Evolutionary conservation across 2,329 filamentous ascomycete species (phyloP), one percentile per base, ranked within the genome.

Genomic region (Pseudogymnoascus sp.): DNA sequence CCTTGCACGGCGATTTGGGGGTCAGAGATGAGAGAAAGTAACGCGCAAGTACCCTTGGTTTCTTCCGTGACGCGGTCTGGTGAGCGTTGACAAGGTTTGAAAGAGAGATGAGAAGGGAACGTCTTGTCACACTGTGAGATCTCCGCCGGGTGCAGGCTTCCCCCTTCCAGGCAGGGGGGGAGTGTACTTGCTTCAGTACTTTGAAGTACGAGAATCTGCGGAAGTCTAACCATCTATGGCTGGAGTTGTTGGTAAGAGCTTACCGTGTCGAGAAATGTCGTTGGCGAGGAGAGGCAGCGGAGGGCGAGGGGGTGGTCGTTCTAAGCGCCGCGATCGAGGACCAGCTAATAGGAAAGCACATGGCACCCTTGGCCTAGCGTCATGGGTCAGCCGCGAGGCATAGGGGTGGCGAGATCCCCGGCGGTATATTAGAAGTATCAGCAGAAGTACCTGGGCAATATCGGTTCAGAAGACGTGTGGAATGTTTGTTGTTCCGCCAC

Each of bases 341-440:
- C 4, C 46, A 53, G 46, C 46, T 53, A 53, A 53, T 53, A 53
- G 46, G 46, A 31, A 31, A 17, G 46, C 46, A 53, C 46, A 53
- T 53, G 46, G 46, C 46, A 53, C 46, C 46, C 46, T 53, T 53
- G 46, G 46, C 46, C 46, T 53, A 15, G 46, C 46, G 26, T 31
- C 46, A 53, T 53, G 46, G 46, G 46, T 53, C 46, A 53, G 46
- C 46, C 46, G 46, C 46, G 46, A 53, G 31, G 46, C 46, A 31
- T 31, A n/a, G 9, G 13, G 46, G 46, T 31, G 46, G 46, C 21
- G 21, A 53, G 46, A 53, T 31, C 46, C 46, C n/a, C 23, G 26
- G 29, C 23, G 46, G 46, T 53, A 53, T 53, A 53, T 53, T 26
- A 53, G 26, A 53, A 53, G 46, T 53, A 53, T 17, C 7, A 53